These are phyloP conservation scores for Tritrichomonas musculus DNA, from an alignment of 208 protist species.

Conservation along the genomic window DNA sequence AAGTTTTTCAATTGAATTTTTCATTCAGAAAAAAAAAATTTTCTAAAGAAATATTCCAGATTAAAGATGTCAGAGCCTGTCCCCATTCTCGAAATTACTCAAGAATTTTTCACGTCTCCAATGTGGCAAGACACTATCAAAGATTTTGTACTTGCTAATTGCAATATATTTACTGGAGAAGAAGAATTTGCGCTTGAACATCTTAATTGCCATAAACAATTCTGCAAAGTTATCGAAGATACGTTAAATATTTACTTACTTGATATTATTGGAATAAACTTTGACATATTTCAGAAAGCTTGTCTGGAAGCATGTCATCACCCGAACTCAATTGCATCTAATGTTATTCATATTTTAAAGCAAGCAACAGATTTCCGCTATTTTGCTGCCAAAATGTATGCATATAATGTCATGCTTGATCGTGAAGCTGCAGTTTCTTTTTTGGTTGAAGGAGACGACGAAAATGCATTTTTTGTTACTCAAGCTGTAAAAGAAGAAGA, in stretches of 20 bases:
- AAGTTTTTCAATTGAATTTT: no score
- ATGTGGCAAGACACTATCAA: constrained; percentile 29
- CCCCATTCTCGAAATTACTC: not conserved
- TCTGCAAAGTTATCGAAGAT: constrained; percentile 25
- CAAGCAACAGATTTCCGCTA: constrained; percentile 13
- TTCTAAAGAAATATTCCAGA: no score
- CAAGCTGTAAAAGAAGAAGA: not conserved
- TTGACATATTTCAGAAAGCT: not conserved
- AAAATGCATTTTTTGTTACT: constrained; percentile 24
- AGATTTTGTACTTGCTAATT: constrained; percentile 18
- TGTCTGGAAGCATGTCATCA: not conserved
- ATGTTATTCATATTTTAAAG: not conserved
- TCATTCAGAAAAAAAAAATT: no score
- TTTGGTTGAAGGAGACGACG: not conserved
- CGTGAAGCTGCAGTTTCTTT: constrained; percentile 15
- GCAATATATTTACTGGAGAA: constrained; percentile 9
- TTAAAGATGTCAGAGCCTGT: no score
- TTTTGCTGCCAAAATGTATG: constrained; percentile 28
- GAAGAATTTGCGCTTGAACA: constrained; percentile 3
- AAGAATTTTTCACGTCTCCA: constrained; percentile 10
- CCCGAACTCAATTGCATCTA: not conserved
- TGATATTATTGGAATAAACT: not conserved
- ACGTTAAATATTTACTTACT: constrained; percentile 24
- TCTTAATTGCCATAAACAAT: not conserved
- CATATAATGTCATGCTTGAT: not conserved